phyloP scores from a whole-genome alignment of 306 rosid genomes.

The Gastrolobium bilobum region DNA sequence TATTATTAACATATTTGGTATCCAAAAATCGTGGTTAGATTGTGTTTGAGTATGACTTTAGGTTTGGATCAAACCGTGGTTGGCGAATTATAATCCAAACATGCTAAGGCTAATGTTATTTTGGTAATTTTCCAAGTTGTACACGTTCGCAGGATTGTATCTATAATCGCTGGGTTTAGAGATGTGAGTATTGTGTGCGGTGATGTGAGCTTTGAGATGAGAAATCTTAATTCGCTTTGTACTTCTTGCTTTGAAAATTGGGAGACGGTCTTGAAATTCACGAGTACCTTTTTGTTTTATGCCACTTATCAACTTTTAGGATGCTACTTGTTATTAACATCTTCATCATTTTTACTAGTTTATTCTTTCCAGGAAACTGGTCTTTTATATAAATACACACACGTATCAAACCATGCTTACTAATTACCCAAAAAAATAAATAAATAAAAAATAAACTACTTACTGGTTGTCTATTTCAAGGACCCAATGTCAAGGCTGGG shows the following conservation, averaged over 20 bases:
- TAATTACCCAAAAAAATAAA: background rate
- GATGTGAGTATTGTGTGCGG: background rate
- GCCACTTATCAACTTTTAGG: background rate
- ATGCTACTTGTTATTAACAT: background rate
- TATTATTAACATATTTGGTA: background rate
- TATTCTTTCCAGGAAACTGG: background rate
- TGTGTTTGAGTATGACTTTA: too few species aligned
- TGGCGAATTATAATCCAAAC: background rate
- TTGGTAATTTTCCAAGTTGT: background rate
- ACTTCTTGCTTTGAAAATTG: background rate
- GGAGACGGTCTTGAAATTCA: background rate
- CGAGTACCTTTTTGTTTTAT: background rate
- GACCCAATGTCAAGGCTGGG: too few species aligned
- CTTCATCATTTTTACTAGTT: background rate
- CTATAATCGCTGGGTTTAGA: background rate
- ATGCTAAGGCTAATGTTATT: too few species aligned
- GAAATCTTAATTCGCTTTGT: background rate
- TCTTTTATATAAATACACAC: background rate
- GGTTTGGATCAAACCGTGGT: background rate
- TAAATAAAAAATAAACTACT: background rate
- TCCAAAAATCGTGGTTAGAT: too few species aligned
- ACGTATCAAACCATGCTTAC: background rate
- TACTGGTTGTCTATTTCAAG: too few species aligned
- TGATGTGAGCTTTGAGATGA: conserved; percentile 4
- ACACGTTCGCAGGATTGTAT: background rate